Evolutionary conservation across 306 rosid genomes (phyloP).

Genomic region (Corylus heterophylla): DNA sequence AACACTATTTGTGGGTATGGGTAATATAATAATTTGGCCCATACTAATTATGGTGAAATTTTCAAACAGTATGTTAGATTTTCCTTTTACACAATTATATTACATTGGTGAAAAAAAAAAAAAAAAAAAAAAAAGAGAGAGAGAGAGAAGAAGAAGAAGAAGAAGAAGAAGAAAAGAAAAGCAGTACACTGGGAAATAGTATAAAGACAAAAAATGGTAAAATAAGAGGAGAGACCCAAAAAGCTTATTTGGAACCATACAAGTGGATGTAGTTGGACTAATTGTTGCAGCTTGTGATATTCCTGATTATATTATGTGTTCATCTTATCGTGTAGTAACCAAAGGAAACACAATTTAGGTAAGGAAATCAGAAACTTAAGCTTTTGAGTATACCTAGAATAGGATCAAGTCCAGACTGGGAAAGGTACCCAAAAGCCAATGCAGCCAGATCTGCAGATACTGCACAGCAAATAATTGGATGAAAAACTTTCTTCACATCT

Average conservation of each 20-base stretch:
- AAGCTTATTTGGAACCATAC: background rate
- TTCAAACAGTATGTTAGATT: background rate
- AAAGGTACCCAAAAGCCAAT: constrained; percentile 67
- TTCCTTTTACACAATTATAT: background rate
- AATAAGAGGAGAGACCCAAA: background rate
- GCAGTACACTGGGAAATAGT: too few relatives aligned
- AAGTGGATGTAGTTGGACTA: background rate
- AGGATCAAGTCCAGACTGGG: constrained; percentile 80
- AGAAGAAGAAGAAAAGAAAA: too few relatives aligned
- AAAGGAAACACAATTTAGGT: constrained; percentile 1
- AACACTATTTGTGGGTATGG: background rate
- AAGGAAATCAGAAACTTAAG: constrained; percentile 16
- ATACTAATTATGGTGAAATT: background rate
- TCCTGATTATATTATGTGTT: background rate
- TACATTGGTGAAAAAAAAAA: too few relatives aligned
- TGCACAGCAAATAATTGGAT: constrained; percentile 92
- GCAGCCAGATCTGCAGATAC: constrained; percentile 83
- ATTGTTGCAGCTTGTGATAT: constrained; percentile 15
- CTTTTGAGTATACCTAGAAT: constrained; percentile 72
- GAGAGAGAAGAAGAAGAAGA: too few relatives aligned
- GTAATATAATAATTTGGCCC: background rate
- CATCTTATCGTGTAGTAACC: constrained; percentile 14
- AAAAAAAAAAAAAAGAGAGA: too few relatives aligned
- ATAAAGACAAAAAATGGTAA: background rate
- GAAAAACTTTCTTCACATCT: constrained; percentile 73